phyloP scores from a whole-genome alignment of 2,329 filamentous ascomycete species.

The Aspergillus amoenus region DNA sequence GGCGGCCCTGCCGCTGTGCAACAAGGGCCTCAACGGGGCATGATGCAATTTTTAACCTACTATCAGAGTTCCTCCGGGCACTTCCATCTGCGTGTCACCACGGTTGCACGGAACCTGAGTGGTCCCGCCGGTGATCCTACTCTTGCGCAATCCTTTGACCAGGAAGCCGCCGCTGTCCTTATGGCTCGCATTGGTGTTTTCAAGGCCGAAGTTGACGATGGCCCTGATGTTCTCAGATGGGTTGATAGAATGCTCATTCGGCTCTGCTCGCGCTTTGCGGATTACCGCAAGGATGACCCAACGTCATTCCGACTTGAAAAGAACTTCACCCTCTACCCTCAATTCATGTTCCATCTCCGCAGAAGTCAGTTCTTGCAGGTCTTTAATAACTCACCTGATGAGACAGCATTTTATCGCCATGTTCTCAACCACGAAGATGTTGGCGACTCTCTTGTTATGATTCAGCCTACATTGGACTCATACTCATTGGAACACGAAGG shows the following conservation, averaged over 20 bases:
- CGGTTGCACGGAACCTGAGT: slow-evolving; percentile 84
- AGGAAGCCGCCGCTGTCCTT: slow-evolving; percentile 93
- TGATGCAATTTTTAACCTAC: slow-evolving; percentile 98
- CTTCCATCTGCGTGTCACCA: slow-evolving; percentile 94
- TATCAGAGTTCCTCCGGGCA: slow-evolving; percentile 97
- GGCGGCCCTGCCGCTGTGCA: slow-evolving; percentile 82
- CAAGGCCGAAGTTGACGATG: slow-evolving; percentile 97
- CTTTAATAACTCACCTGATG: slow-evolving; percentile 98
- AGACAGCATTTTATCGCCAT: slow-evolving; percentile 98
- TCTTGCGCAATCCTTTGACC: slow-evolving; percentile 95
- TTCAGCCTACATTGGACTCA: slow-evolving; percentile 94
- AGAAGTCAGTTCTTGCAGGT: slow-evolving; percentile 97
- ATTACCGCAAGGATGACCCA: slow-evolving; percentile 97
- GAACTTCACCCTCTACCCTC: slow-evolving; percentile 98
- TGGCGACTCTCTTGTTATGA: slow-evolving; percentile 96
- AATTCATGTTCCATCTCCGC: slow-evolving; percentile 99
- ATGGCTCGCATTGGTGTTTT: slow-evolving; percentile 99
- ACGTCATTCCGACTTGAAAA: slow-evolving; percentile 96
- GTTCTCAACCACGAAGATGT: slow-evolving; percentile 97
- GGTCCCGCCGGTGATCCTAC: slow-evolving; percentile 92
- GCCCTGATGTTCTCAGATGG: slow-evolving; percentile 96
- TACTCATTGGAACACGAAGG: slow-evolving; percentile 97
- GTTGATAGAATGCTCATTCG: slow-evolving; percentile 98
- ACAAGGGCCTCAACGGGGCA: slow-evolving; percentile 83
- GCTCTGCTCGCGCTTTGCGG: slow-evolving; percentile 92